Conservation (phyloP, 805 yeast genomes). For the Candida vartiovaarae region DNA sequence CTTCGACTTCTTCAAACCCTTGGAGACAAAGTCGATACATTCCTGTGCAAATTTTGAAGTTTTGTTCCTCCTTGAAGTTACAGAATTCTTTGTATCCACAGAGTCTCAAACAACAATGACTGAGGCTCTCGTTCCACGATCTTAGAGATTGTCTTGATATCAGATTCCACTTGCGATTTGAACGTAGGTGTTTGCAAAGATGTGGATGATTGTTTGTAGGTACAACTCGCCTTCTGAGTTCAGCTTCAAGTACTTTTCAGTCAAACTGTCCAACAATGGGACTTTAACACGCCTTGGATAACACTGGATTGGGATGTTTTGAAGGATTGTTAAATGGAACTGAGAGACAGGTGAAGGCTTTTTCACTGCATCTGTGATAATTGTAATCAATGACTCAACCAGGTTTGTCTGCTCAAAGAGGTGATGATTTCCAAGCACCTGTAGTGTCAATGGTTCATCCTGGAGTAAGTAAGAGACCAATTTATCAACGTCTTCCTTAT, state of each 20-base stretch:
- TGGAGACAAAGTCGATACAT: constrained; percentile 12
- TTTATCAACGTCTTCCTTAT: constrained; percentile 22
- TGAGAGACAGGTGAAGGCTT: not conserved
- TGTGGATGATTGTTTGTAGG: constrained; percentile 26
- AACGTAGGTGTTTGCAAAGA: constrained; percentile 47
- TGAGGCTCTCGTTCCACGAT: constrained; percentile 14
- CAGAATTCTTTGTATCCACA: constrained; percentile 37
- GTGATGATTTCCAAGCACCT: constrained; percentile 31
- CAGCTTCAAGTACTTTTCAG: constrained; percentile 5
- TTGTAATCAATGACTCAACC: constrained; percentile 24
- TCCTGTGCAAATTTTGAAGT: constrained; percentile 20
- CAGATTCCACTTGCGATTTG: constrained; percentile 43
- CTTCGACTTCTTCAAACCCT: constrained; percentile 7
- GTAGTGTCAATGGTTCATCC: constrained; percentile 13
- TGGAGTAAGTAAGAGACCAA: constrained; percentile 25
- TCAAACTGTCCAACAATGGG: constrained; percentile 21
- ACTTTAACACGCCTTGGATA: constrained; percentile 30
- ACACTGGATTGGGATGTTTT: constrained; percentile 44
- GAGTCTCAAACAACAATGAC: constrained; percentile 25
- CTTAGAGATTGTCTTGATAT: constrained; percentile 22
- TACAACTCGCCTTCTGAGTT: constrained; percentile 4
- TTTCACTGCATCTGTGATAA: constrained; percentile 12
- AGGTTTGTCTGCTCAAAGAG: constrained; percentile 41
- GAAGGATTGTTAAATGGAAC: constrained; percentile 5
- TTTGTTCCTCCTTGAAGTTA: constrained; percentile 29